Base-by-base conservation (phyloP, 2,329 filamentous ascomycete genomes). In the Botryotinia narcissicola region DNA sequence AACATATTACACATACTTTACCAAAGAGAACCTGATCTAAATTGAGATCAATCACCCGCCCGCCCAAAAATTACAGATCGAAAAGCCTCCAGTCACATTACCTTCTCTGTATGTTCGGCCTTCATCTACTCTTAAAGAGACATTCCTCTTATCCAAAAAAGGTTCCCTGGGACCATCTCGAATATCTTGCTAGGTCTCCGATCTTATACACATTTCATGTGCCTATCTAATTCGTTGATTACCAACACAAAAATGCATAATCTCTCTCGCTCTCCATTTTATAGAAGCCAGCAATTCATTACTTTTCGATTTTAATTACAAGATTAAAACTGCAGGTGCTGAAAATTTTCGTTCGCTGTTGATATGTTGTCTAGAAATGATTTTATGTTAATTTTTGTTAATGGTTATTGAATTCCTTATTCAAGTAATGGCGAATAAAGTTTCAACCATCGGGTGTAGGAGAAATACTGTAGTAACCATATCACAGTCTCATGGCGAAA, bases 1-100 rank as follows among this genome's bases (percentile, higher is more conserved):
- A 69, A 69, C 66, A 69, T 69, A 42, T 57, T 69, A 69, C 51
- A 57, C 48, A 59, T 44, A 32, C 35, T 69, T 69, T 32, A 51
- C 29, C 32, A 61, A 32, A 29, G 48, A 57, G 66, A 69, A 32
- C 12, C 25, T 32, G 29, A n/a, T 57, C 66, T 44, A 57, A 40
- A 42, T 40, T 69, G 25, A 69, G 37, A 69, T 32, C 48, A 57
- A 32, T 37, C 37, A 18, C 37, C 10, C 48, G 22, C 35, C 66
- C 25, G 22, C 25, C 66, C 25, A 25, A n/a, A 16, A 18, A n/a
- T 44, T 29, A 42, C 14, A 6, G 66, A 40, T 37, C 14, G 51
- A 25, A 16, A 54, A 68, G 46, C 14, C 25, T 54, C 25, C 46
- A 29, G 18, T 29, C 35, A n/a, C 35, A 12, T n/a, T 57, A 20